phyloP scores from a whole-genome alignment of 129 eudicot genomes.

The Chrysanthemum makinoi region DNA sequence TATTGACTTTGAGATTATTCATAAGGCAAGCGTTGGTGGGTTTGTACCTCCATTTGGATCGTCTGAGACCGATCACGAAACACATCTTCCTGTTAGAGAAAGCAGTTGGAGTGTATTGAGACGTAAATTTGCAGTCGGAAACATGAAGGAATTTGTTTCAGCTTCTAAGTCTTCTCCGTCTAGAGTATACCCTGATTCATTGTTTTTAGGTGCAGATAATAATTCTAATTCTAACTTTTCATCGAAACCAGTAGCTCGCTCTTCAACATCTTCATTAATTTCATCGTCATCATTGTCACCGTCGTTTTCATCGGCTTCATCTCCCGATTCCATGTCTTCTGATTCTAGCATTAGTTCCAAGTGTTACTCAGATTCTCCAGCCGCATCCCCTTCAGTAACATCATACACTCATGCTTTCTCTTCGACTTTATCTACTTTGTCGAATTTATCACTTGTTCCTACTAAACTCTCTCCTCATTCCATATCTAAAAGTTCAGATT shows the following conservation, averaged over 20 bases:
- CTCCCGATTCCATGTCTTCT: constrained; percentile 73
- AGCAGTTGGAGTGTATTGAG: constrained; percentile 78
- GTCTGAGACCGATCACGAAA: constrained; percentile 66
- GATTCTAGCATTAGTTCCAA: constrained; percentile 62
- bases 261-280: constrained; percentile 24
- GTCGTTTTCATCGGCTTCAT: constrained; percentile 40
- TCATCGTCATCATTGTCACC: constrained; percentile 37
- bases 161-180: constrained; percentile 49
- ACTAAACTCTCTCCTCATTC: constrained; percentile 63
- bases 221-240: constrained; percentile 11
- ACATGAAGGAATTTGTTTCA: constrained; percentile 69
- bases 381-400: constrained; percentile 40
- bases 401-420: constrained; percentile 3
- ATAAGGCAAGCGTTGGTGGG: constrained; percentile 69
- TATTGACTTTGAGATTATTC: constrained; percentile 68
- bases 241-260: constrained; percentile 26
- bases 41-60: constrained; percentile 76
- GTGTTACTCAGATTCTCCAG: constrained; percentile 57
- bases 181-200: constrained; percentile 54
- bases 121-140: constrained; percentile 61
- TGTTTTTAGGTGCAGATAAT: constrained; percentile 22
- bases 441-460: constrained; percentile 53
- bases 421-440: constrained; percentile 28
- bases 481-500: constrained; percentile 57
- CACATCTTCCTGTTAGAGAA: constrained; percentile 80